Conservation (phyloP, 2,329 filamentous ascomycete genomes). For the Colletotrichum paranaense region DNA sequence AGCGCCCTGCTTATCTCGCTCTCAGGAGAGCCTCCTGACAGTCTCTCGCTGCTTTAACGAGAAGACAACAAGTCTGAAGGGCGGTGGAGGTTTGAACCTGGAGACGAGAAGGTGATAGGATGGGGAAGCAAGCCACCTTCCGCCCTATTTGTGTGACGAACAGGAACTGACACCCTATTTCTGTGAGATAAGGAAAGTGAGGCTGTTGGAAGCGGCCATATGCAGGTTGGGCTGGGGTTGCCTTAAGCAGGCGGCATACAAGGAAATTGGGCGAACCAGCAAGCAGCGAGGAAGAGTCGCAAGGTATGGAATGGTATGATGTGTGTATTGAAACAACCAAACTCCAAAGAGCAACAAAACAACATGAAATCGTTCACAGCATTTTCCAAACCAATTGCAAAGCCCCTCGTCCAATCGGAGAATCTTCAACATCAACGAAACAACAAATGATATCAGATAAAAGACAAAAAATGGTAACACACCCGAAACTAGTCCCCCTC, state of each 20-base stretch:
- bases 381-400: background rate
- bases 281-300: background rate
- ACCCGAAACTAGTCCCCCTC: background rate
- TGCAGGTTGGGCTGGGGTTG: background rate
- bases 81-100: too few species aligned
- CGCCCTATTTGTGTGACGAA: slow-evolving; percentile 30
- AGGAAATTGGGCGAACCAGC: too few species aligned
- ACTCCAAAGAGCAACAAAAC: slow-evolving; percentile 10
- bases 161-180: background rate
- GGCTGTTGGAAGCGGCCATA: background rate
- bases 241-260: background rate
- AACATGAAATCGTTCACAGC: background rate
- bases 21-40: background rate
- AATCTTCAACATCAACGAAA: background rate
- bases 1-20: slow-evolving; percentile 17
- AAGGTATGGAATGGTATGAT: background rate
- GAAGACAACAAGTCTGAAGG: too few species aligned
- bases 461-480: background rate
- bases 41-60: slow-evolving; percentile 6
- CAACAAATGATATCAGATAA: background rate
- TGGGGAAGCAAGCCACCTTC: slow-evolving; percentile 21
- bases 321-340: background rate
- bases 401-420: background rate
- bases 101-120: slow-evolving; percentile 32
- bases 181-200: background rate